A percentile compares a stretch with the other conserved stretches of the same genome.
Evolutionary conservation across 805 yeast genomes (phyloP).

Genomic region (Saccharomycopsis schoenii): DNA sequence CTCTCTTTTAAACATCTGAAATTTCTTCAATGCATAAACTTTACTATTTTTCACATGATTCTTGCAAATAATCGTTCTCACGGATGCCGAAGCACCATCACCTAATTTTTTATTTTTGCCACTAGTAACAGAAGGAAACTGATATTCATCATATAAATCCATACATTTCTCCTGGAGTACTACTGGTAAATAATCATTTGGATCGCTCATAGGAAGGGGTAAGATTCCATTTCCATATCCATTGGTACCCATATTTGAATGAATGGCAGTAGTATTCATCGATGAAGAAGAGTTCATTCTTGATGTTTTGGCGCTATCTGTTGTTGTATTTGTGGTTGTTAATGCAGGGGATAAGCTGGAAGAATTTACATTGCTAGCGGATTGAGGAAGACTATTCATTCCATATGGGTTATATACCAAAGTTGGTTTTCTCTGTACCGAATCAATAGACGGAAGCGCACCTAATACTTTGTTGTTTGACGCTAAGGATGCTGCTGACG

Average conservation of each 20-base stretch:
- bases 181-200: slow-evolving; percentile 51
- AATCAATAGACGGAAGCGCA: slow-evolving; percentile 16
- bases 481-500: background rate
- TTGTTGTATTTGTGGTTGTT: background rate
- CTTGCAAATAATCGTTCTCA: slow-evolving; percentile 35
- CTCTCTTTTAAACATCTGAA: slow-evolving; percentile 51
- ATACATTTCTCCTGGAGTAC: slow-evolving; percentile 38
- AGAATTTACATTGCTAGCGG: background rate
- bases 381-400: background rate
- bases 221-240: slow-evolving; percentile 25
- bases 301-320: background rate
- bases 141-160: slow-evolving; percentile 47
- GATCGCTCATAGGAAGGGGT: slow-evolving; percentile 54
- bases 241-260: slow-evolving; percentile 2
- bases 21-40: slow-evolving; percentile 56
- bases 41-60: slow-evolving; percentile 25
- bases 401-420: slow-evolving; percentile 16
- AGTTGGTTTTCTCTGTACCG: slow-evolving; percentile 4
- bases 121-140: slow-evolving; percentile 28
- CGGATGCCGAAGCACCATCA: slow-evolving; percentile 65
- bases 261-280: background rate
- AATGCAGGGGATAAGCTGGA: background rate
- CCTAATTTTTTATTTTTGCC: slow-evolving; percentile 45
- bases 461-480: background rate
- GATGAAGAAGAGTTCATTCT: slow-evolving; percentile 3